A percentile compares a stretch with the other conserved stretches of the same genome.
These are phyloP conservation scores for Cichorium intybus DNA, from an alignment of 140 eudicot genomes.

Conservation along the genomic window DNA sequence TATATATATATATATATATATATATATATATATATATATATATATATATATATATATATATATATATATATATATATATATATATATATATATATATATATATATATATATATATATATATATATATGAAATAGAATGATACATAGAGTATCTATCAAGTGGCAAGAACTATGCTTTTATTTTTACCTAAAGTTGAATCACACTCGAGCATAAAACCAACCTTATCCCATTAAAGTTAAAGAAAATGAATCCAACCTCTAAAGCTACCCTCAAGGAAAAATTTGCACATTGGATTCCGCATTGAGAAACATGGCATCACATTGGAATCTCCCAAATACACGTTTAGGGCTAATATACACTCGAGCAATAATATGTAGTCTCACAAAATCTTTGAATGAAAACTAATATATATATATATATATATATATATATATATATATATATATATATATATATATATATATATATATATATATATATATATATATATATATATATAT, in stretches of 20 bases:
- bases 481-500: no score
- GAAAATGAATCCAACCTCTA: constrained; percentile 28
- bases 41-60: no score
- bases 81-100: no score
- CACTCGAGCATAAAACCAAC: constrained; percentile 31
- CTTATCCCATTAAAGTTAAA: constrained; percentile 26
- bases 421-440: no score
- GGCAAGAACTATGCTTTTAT: constrained; percentile 35
- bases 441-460: no score
- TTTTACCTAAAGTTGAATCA: constrained; percentile 35
- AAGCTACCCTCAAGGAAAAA: constrained; percentile 18
- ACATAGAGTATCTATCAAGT: constrained; percentile 20
- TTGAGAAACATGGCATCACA: constrained; percentile 15
- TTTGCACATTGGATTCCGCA: constrained; percentile 32
- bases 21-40: no score
- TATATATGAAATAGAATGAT: not conserved
- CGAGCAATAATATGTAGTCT: not conserved
- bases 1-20: no score
- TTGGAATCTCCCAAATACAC: constrained; percentile 8
- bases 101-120: no score
- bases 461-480: no score
- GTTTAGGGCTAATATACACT: not conserved
- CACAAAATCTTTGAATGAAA: no score
- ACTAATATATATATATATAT: no score
- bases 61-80: no score